Conservation (phyloP, 148 eudicot genomes). For the Rhododendron ferrugineum region DNA sequence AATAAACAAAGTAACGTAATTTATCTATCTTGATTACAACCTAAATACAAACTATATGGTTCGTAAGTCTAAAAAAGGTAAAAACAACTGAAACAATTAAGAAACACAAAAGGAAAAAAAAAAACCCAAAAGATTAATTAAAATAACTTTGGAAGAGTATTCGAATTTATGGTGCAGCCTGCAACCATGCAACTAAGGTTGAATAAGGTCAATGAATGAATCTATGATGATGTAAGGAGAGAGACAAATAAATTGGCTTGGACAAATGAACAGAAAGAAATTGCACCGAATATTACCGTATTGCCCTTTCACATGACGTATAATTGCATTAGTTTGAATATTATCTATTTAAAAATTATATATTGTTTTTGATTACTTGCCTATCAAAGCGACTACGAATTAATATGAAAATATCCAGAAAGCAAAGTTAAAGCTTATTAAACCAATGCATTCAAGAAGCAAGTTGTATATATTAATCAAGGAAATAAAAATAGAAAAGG, state of each 20-base stretch:
- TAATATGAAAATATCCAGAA: background rate
- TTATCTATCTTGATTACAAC: too few relatives aligned
- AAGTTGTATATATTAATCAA: background rate
- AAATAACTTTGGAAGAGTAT: background rate
- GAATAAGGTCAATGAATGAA: background rate
- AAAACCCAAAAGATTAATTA: background rate
- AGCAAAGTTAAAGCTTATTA: background rate
- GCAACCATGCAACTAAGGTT: background rate
- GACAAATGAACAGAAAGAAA: background rate
- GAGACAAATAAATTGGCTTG: background rate
- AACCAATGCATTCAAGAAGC: background rate
- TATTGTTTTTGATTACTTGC: background rate
- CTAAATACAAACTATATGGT: too few relatives aligned
- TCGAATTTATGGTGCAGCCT: background rate
- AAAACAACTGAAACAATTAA: background rate
- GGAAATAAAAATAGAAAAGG: background rate
- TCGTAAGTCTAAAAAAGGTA: background rate
- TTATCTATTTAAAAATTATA: background rate
- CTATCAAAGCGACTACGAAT: background rate
- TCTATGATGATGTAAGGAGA: background rate
- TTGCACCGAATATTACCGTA: background rate
- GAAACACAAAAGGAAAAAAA: background rate
- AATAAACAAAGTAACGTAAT: background rate
- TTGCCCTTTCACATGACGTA: background rate
- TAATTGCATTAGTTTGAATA: background rate